Conservation (phyloP, 2,329 filamentous ascomycete species). For the Talaromyces marneffei region DNA sequence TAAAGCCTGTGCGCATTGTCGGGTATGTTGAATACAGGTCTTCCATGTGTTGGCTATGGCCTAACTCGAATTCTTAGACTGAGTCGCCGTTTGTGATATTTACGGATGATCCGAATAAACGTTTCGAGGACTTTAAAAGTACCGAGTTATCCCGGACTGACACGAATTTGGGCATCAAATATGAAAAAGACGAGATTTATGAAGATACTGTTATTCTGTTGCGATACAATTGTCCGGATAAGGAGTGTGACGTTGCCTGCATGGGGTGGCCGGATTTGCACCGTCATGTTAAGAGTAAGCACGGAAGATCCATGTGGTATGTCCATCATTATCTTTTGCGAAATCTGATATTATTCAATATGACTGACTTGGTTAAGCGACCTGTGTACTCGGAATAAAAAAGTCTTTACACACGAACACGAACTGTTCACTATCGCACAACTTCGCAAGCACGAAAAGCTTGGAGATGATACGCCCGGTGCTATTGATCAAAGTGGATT, state of each 20-base stretch:
- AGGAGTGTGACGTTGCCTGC: slow-evolving; percentile 77
- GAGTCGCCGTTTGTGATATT: slow-evolving; percentile 71
- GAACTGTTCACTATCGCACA: slow-evolving; percentile 79
- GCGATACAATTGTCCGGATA: slow-evolving; percentile 90
- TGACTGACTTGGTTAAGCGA: slow-evolving; percentile 48
- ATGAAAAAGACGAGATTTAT: slow-evolving; percentile 80
- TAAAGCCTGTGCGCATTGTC: slow-evolving; percentile 92
- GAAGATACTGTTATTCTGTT: slow-evolving; percentile 84
- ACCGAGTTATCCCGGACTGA: slow-evolving; percentile 72
- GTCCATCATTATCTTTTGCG: slow-evolving; percentile 21
- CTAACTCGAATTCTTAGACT: slow-evolving; percentile 27
- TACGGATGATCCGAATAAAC: slow-evolving; percentile 75
- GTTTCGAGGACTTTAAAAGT: slow-evolving; percentile 74
- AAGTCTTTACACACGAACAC: slow-evolving; percentile 97
- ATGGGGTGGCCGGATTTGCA: slow-evolving; percentile 73
- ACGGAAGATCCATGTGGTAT: slow-evolving; percentile 79
- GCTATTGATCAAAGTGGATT: slow-evolving; percentile 91
- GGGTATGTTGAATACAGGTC: slow-evolving; percentile 51
- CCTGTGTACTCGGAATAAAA: slow-evolving; percentile 88
- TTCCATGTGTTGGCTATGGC: not conserved
- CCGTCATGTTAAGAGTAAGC: slow-evolving; percentile 71
- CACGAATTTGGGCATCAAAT: slow-evolving; percentile 83
- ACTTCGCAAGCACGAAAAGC: slow-evolving; percentile 78
- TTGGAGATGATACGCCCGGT: slow-evolving; percentile 85
- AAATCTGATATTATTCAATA: not conserved